Evolutionary conservation across 179 eudicot species (phyloP), one percentile per base, ranked within the genome.

Genomic region (Spinacia oleracea): DNA sequence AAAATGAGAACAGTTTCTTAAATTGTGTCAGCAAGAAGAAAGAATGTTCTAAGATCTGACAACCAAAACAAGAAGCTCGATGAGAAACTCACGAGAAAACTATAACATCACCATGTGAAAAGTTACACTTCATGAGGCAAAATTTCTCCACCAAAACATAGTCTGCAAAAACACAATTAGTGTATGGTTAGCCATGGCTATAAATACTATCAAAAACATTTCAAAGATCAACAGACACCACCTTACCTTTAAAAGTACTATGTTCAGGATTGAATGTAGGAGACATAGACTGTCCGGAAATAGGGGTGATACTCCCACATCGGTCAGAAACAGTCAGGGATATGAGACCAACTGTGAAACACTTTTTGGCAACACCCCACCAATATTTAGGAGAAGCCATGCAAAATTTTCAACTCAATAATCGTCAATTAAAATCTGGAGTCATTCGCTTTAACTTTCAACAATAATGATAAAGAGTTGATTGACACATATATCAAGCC

Each of bases 91-190:
- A 93, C 99, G 90, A 79, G 86, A 92, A 93, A 87, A 92, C 85
- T 53, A 96, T 91, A 77, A 96, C 92, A 80, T 96, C 99, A 63
- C 99, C 98, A 11, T 65, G 89, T 43, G 93, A 90, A 82, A 96
- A 96, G 73, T 85, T 87, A 88, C 90, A 96, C 53, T 87, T 91
- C 51, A 75, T 62, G 71, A 93, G 94, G 87, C 99, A 96, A 7
- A 84, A 50, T 77, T 93, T 96, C 90, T 96, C 98, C 80, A 96
- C 92, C 87, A 90, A 84, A 56, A 89, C 96, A 81, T 56, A 83
- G 80, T 96, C 98, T 93, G 94, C 80, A 84, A 73, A 66, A 79
- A 75, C 70, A n/a, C 48, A 65, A 27, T 34, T 14, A 31, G 67
- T 31, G 14, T 40, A 70, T 67, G 67, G 46, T 32, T 53, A 73